Base-by-base conservation (phyloP, 306 rosid species). In the Prinsepia uniflora region DNA sequence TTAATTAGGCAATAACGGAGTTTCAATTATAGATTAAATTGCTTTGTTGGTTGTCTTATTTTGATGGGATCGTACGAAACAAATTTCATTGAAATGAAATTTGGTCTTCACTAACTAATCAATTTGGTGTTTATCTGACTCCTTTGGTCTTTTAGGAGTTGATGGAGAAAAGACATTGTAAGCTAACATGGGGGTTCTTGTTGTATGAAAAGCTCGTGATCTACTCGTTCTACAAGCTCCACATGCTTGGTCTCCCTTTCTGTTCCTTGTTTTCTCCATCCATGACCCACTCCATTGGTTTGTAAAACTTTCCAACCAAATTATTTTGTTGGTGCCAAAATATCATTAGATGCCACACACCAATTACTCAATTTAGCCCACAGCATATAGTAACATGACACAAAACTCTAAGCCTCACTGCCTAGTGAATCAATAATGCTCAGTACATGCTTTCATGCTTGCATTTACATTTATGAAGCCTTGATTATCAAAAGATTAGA, bases 231-330 rank as follows among this genome's bases (percentile, higher is more conserved):
- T 22, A 53, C 20, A 36, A 49, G 73, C 46, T 19, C 60, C 52
- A 70, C 75, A 76, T 62, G 80, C 61, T 24, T 76, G 75, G 56
- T 46, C 55, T 47, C 71, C 71, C 60, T 20, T 10, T 53, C 61
- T 63, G 76, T 62, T 72, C 54, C 54, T 19, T 53, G 34, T 18
- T 70, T 36, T 14, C 46, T 52, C n/a, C 9, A 48, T 63, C 46
- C 75, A 75, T 54, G 75, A 72, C 58, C 65, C 64, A 70, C 63
- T 41, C 43, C 48, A 30, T 5, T 41, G n/a, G 64, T 55, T 41
- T 22, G 8, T 8, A 41, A 41, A 8, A 30, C 4, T 56, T n/a
- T 20, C 60, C 7, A 48, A 43, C 24, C 7, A 48, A 43, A 24
- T 70, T 70, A 70, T 70, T 14, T 41, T 42, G 19, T 22, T 55